These are phyloP conservation scores for Heliocybe sulcata DNA, from an alignment of 1,284 basidiomycete species.

Conservation along the genomic window DNA sequence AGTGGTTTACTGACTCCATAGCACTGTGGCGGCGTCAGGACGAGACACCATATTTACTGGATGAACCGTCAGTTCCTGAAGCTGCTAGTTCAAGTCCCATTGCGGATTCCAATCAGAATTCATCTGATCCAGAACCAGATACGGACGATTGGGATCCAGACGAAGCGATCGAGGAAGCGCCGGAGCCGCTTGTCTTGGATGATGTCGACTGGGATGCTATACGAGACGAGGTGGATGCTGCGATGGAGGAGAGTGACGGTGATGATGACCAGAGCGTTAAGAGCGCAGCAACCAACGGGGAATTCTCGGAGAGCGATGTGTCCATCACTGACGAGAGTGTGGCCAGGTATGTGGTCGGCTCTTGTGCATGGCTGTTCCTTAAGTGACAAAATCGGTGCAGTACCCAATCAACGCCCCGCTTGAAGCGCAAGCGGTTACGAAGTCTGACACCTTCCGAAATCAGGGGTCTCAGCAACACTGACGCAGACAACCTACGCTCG, in stretches of 20 bases:
- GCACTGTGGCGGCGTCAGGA: conserved; percentile 74
- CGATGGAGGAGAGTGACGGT: conserved; percentile 75
- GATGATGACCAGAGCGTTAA: conserved; percentile 24
- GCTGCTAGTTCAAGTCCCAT: conserved; percentile 36
- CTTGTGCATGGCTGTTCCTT: neutral
- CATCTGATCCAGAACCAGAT: conserved; percentile 59
- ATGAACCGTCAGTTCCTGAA: conserved; percentile 30
- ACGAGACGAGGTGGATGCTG: conserved; percentile 83
- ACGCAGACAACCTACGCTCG: conserved; percentile 42
- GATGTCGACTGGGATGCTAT: conserved; percentile 73
- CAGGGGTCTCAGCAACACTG: conserved; percentile 25
- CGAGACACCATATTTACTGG: conserved; percentile 66
- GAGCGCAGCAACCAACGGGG: conserved; percentile 29
- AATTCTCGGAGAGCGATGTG: conserved; percentile 36
- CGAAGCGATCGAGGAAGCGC: conserved; percentile 13
- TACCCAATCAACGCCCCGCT: conserved; percentile 35
- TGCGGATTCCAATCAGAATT: conserved; percentile 46
- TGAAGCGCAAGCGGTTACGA: conserved; percentile 59
- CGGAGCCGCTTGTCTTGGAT: conserved; percentile 34
- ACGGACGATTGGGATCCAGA: conserved; percentile 50
- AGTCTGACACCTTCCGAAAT: conserved; percentile 63
- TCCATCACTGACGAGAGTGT: conserved; percentile 35
- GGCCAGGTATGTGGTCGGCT: conserved; percentile 30
- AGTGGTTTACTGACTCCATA: conserved; percentile 86
- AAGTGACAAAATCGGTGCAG: conserved; percentile 18